phyloP scores from a whole-genome alignment of 371 early-diverging fungal species.

The Mucor sp. region DNA sequence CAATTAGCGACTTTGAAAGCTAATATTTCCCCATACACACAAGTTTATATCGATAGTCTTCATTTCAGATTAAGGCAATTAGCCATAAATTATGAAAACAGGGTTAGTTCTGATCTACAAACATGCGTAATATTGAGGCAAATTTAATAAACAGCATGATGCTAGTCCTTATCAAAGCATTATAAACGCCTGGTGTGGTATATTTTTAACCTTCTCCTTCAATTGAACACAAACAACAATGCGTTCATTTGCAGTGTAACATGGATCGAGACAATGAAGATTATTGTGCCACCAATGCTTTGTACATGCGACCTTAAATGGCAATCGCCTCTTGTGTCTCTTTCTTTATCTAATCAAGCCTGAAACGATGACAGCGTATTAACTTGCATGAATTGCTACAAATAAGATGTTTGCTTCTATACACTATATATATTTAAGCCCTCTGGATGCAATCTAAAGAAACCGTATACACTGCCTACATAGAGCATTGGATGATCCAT shows the following conservation, averaged over 20 bases:
- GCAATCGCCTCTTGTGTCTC: not conserved
- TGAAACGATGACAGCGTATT: not conserved
- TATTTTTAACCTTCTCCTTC: not conserved
- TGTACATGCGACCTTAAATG: not conserved
- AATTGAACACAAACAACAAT: not conserved
- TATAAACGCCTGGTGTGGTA: not conserved
- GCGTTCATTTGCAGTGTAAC: not conserved
- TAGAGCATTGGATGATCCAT: no score
- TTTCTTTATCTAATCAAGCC: not conserved
- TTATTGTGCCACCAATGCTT: conserved; percentile 4
- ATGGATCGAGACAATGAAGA: not conserved
- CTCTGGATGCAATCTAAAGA: not conserved
- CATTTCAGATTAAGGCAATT: not conserved
- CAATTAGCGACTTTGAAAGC: not conserved
- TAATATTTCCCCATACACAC: not conserved
- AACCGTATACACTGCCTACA: not conserved
- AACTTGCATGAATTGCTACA: not conserved
- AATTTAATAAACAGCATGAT: not conserved
- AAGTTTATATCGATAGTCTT: not conserved
- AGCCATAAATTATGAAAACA: not conserved
- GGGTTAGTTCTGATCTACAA: not conserved
- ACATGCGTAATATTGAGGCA: not conserved
- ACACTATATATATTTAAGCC: no score
- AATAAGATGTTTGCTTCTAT: not conserved
- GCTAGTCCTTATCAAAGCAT: not conserved